These are phyloP conservation scores for Ceratocystiopsis minuta DNA, from an alignment of 2,329 filamentous ascomycete species.

Conservation along the genomic window DNA sequence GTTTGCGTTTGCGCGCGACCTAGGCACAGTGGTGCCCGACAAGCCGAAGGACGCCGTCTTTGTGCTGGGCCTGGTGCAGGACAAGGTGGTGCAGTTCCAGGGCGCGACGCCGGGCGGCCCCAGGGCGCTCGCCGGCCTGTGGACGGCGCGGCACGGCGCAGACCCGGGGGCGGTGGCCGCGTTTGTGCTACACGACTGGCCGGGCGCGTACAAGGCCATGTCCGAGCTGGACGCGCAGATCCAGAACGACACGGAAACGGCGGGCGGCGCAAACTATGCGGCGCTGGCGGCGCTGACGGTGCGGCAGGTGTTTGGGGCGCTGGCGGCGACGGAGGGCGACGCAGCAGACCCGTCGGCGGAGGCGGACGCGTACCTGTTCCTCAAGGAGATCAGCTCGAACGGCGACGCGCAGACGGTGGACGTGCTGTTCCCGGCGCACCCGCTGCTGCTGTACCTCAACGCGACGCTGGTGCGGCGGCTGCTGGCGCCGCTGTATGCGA, in stretches of 20 bases:
- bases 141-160: constrained; percentile 50
- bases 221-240: constrained; percentile 50
- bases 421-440: constrained; percentile 69
- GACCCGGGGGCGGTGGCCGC: constrained; percentile 43
- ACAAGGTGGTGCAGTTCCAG: constrained; percentile 59
- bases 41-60: constrained; percentile 35
- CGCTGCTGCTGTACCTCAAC: constrained; percentile 70
- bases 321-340: constrained; percentile 52
- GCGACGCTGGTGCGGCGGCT: constrained; percentile 60
- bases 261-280: constrained; percentile 54
- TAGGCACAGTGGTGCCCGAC: constrained; percentile 24
- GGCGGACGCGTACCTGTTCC: constrained; percentile 40
- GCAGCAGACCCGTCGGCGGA: constrained; percentile 29
- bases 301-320: constrained; percentile 64
- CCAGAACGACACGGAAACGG: constrained; percentile 44
- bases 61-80: constrained; percentile 59
- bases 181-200: constrained; percentile 63
- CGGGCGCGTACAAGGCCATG: constrained; percentile 37
- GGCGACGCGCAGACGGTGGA: constrained; percentile 78
- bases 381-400: constrained; percentile 81
- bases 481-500: constrained; percentile 59
- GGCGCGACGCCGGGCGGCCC: constrained; percentile 42
- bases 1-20: constrained; percentile 55
- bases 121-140: constrained; percentile 49
- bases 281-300: constrained; percentile 61